Evolutionary conservation across 202 grass and related monocot genomes (phyloP).

Genomic region (Schoenoplectus tabernaemontani): DNA sequence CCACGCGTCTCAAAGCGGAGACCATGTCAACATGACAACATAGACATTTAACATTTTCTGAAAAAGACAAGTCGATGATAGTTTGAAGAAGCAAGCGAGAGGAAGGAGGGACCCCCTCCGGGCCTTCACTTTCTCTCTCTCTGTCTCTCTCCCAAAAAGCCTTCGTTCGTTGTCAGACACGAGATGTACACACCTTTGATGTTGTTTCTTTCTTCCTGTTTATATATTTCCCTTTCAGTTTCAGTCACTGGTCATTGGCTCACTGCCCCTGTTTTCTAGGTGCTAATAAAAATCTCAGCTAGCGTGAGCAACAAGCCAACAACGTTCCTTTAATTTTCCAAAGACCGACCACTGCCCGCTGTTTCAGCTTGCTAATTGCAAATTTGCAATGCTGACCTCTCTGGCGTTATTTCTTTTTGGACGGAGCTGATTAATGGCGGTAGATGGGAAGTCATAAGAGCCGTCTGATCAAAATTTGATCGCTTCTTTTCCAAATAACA

Average conservation of each 20-base stretch:
- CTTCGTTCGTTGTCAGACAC: constrained; percentile 2
- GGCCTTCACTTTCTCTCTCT: neutral
- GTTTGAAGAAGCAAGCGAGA: too few relatives aligned
- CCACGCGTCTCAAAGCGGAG: neutral
- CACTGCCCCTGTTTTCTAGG: neutral
- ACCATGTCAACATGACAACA: too few relatives aligned
- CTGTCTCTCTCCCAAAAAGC: neutral
- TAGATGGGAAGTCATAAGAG: too few relatives aligned
- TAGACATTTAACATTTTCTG: neutral
- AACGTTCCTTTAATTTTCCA: constrained; percentile 10
- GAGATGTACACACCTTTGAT: constrained; percentile 1
- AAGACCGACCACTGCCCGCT: constrained; percentile 1
- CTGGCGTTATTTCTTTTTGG: too few relatives aligned
- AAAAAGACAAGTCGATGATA: neutral
- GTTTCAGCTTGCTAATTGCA: neutral
- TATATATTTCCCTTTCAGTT: neutral
- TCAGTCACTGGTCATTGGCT: too few relatives aligned
- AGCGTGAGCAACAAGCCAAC: neutral
- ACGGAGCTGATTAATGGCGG: too few relatives aligned
- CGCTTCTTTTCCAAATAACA: too few relatives aligned
- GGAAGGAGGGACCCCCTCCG: too few relatives aligned
- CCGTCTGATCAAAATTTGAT: too few relatives aligned
- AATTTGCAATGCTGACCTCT: constrained; percentile 4
- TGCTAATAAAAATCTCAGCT: neutral
- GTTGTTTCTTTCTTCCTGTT: neutral